A percentile compares a stretch with the other conserved stretches of the same genome.
phyloP scores from a whole-genome alignment of 2,329 filamentous ascomycete species.

The Aspergillus pseudotamarii region DNA sequence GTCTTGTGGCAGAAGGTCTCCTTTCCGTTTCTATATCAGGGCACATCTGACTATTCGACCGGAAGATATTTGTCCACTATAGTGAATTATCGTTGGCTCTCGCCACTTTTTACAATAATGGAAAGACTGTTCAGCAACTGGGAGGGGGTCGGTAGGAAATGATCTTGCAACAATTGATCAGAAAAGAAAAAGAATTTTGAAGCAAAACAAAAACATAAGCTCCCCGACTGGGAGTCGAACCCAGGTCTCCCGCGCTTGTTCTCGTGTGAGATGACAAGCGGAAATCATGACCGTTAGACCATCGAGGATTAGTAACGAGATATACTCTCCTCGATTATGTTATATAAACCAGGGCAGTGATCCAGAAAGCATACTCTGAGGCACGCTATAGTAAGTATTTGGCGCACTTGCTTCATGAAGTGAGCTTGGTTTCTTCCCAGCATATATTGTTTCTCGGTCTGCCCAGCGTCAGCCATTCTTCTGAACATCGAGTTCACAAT shows the following conservation, averaged over 20 bases:
- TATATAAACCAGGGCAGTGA: no score
- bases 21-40: not conserved
- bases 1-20: not conserved
- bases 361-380: no score
- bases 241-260: slow-evolving; percentile 7
- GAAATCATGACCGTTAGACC: slow-evolving; percentile 21
- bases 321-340: rapidly evolving
- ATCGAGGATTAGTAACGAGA: slow-evolving; percentile 7
- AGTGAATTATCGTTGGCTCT: no score
- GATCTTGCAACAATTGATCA: not conserved
- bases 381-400: no score
- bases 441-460: not conserved
- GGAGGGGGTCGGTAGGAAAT: no score
- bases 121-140: not conserved
- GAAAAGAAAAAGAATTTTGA: not conserved
- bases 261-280: slow-evolving; percentile 12
- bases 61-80: no score
- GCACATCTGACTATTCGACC: not conserved
- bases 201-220: not conserved
- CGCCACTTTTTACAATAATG: not conserved
- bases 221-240: slow-evolving; percentile 6
- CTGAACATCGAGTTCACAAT: not conserved
- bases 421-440: no score
- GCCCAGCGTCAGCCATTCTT: not conserved
- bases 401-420: no score